phyloP scores from a whole-genome alignment of 169 alveolate species.

The Cryptosporidium baileyi region DNA sequence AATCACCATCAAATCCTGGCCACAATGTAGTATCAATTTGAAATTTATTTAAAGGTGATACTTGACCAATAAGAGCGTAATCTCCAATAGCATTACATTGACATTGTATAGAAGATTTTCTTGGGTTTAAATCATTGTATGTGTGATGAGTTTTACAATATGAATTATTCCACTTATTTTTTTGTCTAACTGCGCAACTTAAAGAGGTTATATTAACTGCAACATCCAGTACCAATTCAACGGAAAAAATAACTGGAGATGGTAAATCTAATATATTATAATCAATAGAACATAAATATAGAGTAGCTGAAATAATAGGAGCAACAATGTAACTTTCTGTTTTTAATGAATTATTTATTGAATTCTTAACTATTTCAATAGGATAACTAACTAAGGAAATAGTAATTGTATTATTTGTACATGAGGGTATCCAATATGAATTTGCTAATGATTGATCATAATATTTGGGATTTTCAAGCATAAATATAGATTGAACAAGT shows the following conservation, averaged over 20 bases:
- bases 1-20: constrained; percentile 56
- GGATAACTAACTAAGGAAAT: constrained; percentile 32
- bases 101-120: constrained; percentile 63
- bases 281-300: constrained; percentile 50
- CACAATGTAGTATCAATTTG: constrained; percentile 24
- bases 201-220: constrained; percentile 7
- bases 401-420: constrained; percentile 45
- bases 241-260: constrained; percentile 31
- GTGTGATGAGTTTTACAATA: constrained; percentile 37
- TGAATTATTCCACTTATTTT: constrained; percentile 6
- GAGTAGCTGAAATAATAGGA: constrained; percentile 30
- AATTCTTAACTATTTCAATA: background rate
- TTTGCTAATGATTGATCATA: constrained; percentile 17
- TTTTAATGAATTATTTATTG: background rate
- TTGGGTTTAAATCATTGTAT: constrained; percentile 15
- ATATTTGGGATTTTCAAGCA: constrained; percentile 47
- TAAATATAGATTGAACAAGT: constrained; percentile 32
- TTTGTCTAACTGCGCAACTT: background rate
- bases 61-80: constrained; percentile 34
- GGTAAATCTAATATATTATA: constrained; percentile 30
- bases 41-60: constrained; percentile 29
- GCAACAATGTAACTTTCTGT: background rate
- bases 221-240: constrained; percentile 12
- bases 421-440: constrained; percentile 61
- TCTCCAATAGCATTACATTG: constrained; percentile 34